Evolutionary conservation across 768 basidiomycete genomes (phyloP).

Genomic region (Crepidotus variabilis): DNA sequence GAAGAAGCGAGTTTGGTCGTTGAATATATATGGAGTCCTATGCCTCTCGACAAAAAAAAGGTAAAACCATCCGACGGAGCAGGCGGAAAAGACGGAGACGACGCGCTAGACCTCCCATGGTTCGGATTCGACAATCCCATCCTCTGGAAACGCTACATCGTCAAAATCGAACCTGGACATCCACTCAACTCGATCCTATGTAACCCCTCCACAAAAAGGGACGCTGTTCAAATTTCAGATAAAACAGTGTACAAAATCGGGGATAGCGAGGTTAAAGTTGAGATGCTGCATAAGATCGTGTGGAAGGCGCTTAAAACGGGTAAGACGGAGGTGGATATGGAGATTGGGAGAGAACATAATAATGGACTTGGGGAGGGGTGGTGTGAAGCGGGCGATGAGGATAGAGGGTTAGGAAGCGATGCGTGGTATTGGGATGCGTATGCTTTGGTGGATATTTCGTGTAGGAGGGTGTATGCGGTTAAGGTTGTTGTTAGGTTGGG

Average conservation of each 20-base stretch:
- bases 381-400: not conserved
- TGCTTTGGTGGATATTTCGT: constrained; percentile 36
- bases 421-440: constrained; percentile 35
- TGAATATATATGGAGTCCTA: constrained; percentile 33
- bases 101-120: constrained; percentile 25
- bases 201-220: not conserved
- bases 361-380: constrained; percentile 7
- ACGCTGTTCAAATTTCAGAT: not conserved
- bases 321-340: constrained; percentile 33
- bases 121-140: constrained; percentile 33
- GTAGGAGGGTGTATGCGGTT: constrained; percentile 35
- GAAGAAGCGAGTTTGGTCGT: constrained; percentile 35
- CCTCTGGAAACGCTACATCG: constrained; percentile 22
- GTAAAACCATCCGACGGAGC: too few species aligned
- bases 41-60: constrained; percentile 19
- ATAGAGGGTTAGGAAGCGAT: not conserved
- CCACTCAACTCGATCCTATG: not conserved
- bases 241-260: constrained; percentile 20
- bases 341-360: constrained; percentile 24
- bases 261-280: constrained; percentile 19
- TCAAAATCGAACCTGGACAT: constrained; percentile 9
- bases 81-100: too few species aligned
- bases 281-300: constrained; percentile 27
- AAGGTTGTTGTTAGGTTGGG: constrained; percentile 33
- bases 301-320: constrained; percentile 33